Evolutionary conservation across 2,329 filamentous ascomycete genomes (phyloP), one percentile per base, ranked within the genome.

Genomic region (Tolypocladium tropicale): DNA sequence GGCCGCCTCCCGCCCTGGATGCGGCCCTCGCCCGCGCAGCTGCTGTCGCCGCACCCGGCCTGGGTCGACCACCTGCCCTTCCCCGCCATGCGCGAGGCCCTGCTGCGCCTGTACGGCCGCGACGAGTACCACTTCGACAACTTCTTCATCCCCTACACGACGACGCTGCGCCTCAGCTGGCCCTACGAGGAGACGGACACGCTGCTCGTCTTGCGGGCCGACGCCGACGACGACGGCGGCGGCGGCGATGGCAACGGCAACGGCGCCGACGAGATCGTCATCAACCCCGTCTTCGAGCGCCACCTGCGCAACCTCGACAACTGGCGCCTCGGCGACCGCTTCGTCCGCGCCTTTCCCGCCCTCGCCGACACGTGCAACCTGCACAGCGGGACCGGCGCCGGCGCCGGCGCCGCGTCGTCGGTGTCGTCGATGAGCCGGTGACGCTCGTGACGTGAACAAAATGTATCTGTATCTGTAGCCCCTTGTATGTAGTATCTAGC

Each of bases 61-160:
- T 96, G 91, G 91, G 78, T 91, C 34, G 90, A 95, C 67, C 83
- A 93, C 66, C 61, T 95, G 4, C 88, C 89, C 0, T 96, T 89
- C 76, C 89, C 90, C 0, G 75, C 73, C 25, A 88, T 94, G 80
- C 85, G 90, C 32, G 86, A 91, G 57, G 76, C 75, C 25, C 73
- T 91, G 43, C 76, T 85, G 28, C 69, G 74, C 28, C 69, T 76
- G 0, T 79, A 82, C 53, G 70, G 72, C 25, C 68, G 73, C 0
- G 60, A 65, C 5, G 74, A 79, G 46, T 85, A 85, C 56, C 76
- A 81, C 0, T 93, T 95, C 64, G 86, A 92, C 56, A 82, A 88
- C 62, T 95, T 92, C 75, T 94, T 93, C 68, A 81, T 93, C 21
- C 88, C 89, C 0, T 95, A 85, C 68, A 94, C 89, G 1, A 82